Evolutionary conservation across 352 stramenopile species (phyloP).

Genomic region (Globisporangium paddicum): DNA sequence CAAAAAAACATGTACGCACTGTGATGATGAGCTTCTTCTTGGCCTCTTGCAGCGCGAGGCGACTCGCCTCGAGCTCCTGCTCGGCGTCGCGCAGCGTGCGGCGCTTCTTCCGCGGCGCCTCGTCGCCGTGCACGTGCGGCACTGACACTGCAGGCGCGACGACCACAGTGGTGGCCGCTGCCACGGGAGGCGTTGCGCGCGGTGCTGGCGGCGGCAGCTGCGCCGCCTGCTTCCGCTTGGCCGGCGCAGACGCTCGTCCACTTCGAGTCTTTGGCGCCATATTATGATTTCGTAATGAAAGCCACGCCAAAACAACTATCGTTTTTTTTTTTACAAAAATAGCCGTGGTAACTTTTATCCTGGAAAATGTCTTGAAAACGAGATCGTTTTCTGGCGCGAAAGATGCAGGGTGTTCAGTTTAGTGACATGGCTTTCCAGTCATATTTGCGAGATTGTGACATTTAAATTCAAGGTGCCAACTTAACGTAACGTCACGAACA

Average conservation of each 20-base stretch:
- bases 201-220: neutral
- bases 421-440: no score
- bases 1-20: constrained; percentile 22
- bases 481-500: no score
- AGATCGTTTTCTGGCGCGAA: no score
- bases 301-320: no score
- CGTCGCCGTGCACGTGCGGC: constrained; percentile 10
- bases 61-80: constrained; percentile 45
- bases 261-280: constrained; percentile 10
- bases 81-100: constrained; percentile 69
- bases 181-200: neutral
- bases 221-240: neutral
- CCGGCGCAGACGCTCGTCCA: neutral
- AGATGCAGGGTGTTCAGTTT: no score
- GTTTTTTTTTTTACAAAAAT: no score
- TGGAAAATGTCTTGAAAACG: no score
- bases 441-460: no score
- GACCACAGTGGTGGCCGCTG: neutral
- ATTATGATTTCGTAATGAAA: neutral
- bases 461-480: no score
- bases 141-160: neutral
- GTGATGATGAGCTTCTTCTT: constrained; percentile 65
- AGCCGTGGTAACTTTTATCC: no score
- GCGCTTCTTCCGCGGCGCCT: constrained; percentile 53
- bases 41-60: constrained; percentile 41